Evolutionary conservation across 176 grass and related monocot species (phyloP), one percentile per base, ranked within the genome.

Genomic region (Carex pumila): DNA sequence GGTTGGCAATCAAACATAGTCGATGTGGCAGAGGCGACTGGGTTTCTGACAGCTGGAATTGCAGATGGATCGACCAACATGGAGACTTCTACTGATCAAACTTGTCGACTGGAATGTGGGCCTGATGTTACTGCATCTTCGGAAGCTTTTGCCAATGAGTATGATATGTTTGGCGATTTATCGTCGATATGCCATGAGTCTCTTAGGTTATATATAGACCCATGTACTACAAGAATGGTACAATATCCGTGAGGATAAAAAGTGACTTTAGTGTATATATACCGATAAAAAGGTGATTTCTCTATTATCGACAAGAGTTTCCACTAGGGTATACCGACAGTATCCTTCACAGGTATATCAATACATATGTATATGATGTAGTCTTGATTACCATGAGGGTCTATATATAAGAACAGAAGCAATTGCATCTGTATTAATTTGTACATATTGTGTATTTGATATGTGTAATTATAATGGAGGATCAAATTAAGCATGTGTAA

Each of bases 1-100:
- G 94, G 94, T 83, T 73, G 77, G 30, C 61, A 91, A 79, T 96
- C 94, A 79, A 89, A 89, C 91, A 79, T 93, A 65, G 89, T 91
- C 32, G 87, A 93, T 80, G 63, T 88, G 84, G 88, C 88, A 65
- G 61, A 66, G 1, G 72, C 81, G 5, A 71, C 62, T 8, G 25
- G 52, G 14, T 18, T 34, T 0, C 12, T 18, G 21, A 63, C 74
- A 14, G 15, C 30, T 1, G 82, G 18, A 3, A 37, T 29, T 21
- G 12, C 18, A 0, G 58, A 70, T 47, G 39, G 68, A 64, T 60
- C 68, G 5, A 56, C 81, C 19, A 43, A 73, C 63, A 71, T 87
- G 62, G 62, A 22, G 30, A 66, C 84, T 50, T 63, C 70, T 11
- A 74, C 5, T 78, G 50, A 50, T 41, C 74, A 47, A 21, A 12